A percentile compares a stretch with the other conserved stretches of the same genome.
These are phyloP conservation scores for Phytophthora foliorum DNA, from an alignment of 352 stramenopile genomes.

Conservation along the genomic window DNA sequence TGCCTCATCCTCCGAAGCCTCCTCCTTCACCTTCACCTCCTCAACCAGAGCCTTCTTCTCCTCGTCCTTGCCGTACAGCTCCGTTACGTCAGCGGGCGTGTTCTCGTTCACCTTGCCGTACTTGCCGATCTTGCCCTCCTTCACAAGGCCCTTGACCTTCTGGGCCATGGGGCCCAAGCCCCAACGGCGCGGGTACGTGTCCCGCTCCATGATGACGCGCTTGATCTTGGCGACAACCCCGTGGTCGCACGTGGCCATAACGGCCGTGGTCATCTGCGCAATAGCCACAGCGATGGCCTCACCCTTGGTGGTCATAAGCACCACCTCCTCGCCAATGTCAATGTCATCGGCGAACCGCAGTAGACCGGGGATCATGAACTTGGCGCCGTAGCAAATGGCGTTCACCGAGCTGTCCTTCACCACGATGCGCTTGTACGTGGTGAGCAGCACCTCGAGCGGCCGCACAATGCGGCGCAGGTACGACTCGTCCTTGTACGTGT, in stretches of 20 bases:
- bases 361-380: conserved; percentile 99
- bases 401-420: conserved; percentile 99
- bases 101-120: conserved; percentile 91
- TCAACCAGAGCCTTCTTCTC: conserved; percentile 70
- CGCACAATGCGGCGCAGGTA: conserved; percentile 99
- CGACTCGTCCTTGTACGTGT: conserved; percentile 99
- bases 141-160: conserved; percentile 99
- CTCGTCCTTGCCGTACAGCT: conserved; percentile 74
- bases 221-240: conserved; percentile 99
- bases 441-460: conserved; percentile 98
- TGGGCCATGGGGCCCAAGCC: conserved; percentile 99
- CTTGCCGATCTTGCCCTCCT: conserved; percentile 93
- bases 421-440: conserved; percentile 99
- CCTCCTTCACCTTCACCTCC: conserved; percentile 59
- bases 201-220: conserved; percentile 99
- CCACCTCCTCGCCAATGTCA: conserved; percentile 98
- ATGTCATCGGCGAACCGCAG: conserved; percentile 99
- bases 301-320: conserved; percentile 99
- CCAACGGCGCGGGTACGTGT: conserved; percentile 99
- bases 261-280: conserved; percentile 99
- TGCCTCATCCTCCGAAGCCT: conserved; percentile 60
- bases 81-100: conserved; percentile 81
- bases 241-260: conserved; percentile 99
- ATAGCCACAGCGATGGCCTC: conserved; percentile 99
- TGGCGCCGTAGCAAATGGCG: conserved; percentile 99